Evolutionary conservation across 2,329 filamentous ascomycete genomes (phyloP), one percentile per base, ranked within the genome.

Genomic region (Dothidotthia symphoricarpi): DNA sequence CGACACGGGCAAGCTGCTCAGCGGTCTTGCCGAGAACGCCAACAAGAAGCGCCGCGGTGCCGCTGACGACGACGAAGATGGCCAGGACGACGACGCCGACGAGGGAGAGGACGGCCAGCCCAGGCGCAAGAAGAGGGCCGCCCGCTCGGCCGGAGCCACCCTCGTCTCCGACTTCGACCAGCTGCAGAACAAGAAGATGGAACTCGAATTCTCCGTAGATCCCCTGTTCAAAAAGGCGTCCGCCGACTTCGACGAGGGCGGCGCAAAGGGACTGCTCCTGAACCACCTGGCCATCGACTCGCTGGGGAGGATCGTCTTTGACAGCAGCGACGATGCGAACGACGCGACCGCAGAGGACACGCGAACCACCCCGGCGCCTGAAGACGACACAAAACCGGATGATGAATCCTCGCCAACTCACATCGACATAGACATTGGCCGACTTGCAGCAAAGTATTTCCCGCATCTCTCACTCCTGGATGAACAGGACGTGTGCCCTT

Each of bases 191-290:
- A 98, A 98, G 70, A 98, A 97, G 68, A 90, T 98, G 59, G 93
- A 98, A 56, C 77, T 97, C 29, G 93, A 98, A 60, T 96, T 98
- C 51, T 83, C 90, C 0, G 91, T 98, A 4, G 93, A 98, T 61
- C 93, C 93, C 2, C 71, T 98, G n/a, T 98, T 98, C 78, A 98
- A 98, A 63, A 98, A 98, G 63, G 91, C 91, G 1, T 95, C 91
- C 5, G 93, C 93, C 28, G 93, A 98, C 70, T 98, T 98, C 51
- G 93, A 98, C 62, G 93, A 98, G 70, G 93, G 93, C 14, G 93
- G 93, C 39, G 93, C 93, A 39, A 98, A 97, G 68, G 93, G 93
- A 14, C 75, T 98, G 28, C 75, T 98, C 14, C 77, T 98, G 22
- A 98, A 98, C 61, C 91, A 98, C 67, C 75, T 98, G n/a, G 88